Evolutionary conservation across 148 eudicot genomes (phyloP).

Genomic region (Amaranthus palmeri): DNA sequence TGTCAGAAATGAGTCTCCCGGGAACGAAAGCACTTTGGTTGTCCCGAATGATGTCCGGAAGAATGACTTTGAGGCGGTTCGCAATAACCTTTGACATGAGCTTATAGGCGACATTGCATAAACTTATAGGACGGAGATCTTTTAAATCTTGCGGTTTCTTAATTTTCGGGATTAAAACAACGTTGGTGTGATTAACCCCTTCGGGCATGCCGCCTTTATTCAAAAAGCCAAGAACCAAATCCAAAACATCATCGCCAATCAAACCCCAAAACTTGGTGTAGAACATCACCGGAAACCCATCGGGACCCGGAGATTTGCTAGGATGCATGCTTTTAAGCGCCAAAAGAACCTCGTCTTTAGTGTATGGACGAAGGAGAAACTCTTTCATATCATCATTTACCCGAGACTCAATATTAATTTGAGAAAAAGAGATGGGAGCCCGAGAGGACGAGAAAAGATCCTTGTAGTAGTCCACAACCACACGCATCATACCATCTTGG

Average conservation of each 20-base stretch:
- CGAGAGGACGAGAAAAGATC: too few species aligned
- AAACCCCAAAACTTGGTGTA: background rate
- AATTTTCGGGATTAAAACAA: background rate
- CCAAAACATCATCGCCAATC: background rate
- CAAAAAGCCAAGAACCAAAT: background rate
- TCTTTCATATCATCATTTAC: too few species aligned
- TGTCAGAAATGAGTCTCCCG: background rate
- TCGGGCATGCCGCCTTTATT: background rate
- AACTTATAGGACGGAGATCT: background rate
- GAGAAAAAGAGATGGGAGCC: too few species aligned
- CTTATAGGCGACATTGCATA: too few species aligned
- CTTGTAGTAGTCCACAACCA: too few species aligned
- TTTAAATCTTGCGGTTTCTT: background rate
- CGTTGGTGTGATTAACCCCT: background rate
- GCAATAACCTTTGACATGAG: too few species aligned
- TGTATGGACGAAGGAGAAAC: too few species aligned
- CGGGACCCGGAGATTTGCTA: background rate
- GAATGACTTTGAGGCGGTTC: too few species aligned
- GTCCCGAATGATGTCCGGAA: too few species aligned
- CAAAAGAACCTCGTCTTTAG: background rate
- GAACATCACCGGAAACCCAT: background rate
- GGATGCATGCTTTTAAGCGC: background rate
- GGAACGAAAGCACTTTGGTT: background rate
- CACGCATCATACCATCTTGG: too few species aligned
- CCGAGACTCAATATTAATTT: too few species aligned